These are phyloP conservation scores for Cyberlindnera euphorbiiphila DNA, from an alignment of 805 yeast species.

Conservation along the genomic window DNA sequence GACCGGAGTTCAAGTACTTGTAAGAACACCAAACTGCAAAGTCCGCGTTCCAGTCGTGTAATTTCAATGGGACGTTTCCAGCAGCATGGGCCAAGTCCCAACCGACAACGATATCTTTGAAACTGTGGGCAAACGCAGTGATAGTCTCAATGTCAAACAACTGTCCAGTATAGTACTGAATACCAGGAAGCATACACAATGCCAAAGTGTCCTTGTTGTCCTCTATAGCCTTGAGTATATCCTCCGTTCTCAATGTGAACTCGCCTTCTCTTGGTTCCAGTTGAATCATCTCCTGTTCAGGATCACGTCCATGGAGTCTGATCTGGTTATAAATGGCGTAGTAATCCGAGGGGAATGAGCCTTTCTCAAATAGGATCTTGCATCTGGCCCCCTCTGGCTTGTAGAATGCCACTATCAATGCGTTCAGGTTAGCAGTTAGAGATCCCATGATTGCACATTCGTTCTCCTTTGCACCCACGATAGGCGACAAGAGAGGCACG, in stretches of 20 bases:
- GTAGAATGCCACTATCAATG: slow-evolving; percentile 70
- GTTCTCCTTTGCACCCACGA: slow-evolving; percentile 70
- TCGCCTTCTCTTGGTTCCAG: slow-evolving; percentile 58
- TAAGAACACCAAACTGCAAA: slow-evolving; percentile 95
- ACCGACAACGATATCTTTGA: slow-evolving; percentile 55
- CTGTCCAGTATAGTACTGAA: slow-evolving; percentile 93
- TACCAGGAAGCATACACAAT: slow-evolving; percentile 76
- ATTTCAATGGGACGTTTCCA: slow-evolving; percentile 72
- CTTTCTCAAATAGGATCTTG: slow-evolving; percentile 78
- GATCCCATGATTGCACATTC: slow-evolving; percentile 91
- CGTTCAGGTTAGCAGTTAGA: slow-evolving; percentile 76
- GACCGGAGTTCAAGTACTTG: slow-evolving; percentile 88
- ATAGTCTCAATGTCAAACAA: slow-evolving; percentile 70
- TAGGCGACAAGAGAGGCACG: slow-evolving; percentile 59
- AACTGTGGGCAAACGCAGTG: slow-evolving; percentile 55
- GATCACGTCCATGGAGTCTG: slow-evolving; percentile 50
- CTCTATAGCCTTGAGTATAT: slow-evolving; percentile 55
- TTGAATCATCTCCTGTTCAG: slow-evolving; percentile 55
- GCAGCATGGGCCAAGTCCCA: slow-evolving; percentile 97
- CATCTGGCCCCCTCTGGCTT: slow-evolving; percentile 53
- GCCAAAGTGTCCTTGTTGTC: slow-evolving; percentile 59
- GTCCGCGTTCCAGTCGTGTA: slow-evolving; percentile 90
- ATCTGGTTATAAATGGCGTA: slow-evolving; percentile 80
- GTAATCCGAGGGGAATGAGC: slow-evolving; percentile 90
- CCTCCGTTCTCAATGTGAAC: slow-evolving; percentile 54